Conservation (phyloP, 495 filamentous ascomycete species). For the Neurospora sp. region DNA sequence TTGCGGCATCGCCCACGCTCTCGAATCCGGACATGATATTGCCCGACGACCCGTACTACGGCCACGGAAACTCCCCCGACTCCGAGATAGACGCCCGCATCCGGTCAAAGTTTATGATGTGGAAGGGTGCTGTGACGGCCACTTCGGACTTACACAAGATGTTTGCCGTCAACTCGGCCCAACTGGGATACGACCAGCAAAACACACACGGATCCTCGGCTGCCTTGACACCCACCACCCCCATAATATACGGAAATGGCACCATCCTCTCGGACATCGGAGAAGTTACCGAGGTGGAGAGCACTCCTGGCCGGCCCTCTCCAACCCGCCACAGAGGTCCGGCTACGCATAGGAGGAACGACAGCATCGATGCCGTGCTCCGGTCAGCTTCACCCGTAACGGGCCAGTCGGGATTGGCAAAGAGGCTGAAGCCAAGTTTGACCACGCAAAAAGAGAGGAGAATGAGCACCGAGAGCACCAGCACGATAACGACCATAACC, state of each 20-base stretch:
- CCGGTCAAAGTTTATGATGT: slow-evolving; percentile 32
- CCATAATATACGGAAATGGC: slow-evolving; percentile 50
- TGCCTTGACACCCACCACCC: slow-evolving; percentile 43
- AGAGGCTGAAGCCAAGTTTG: slow-evolving; percentile 29
- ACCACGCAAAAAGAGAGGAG: slow-evolving; percentile 23
- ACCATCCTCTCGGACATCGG: slow-evolving; percentile 65
- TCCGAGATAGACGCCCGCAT: slow-evolving; percentile 23
- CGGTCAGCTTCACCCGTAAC: slow-evolving; percentile 9
- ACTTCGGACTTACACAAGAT: slow-evolving; percentile 23
- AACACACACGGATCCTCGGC: slow-evolving; percentile 36
- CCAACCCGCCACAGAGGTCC: slow-evolving; percentile 10
- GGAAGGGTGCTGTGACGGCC: slow-evolving; percentile 29
- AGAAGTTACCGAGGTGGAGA: slow-evolving; percentile 54
- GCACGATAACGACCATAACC: slow-evolving; percentile 41
- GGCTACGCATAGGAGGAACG: background rate
- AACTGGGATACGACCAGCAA: slow-evolving; percentile 10
- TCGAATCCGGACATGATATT: slow-evolving; percentile 95
- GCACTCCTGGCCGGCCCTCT: slow-evolving; percentile 30
- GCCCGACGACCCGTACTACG: slow-evolving; percentile 47
- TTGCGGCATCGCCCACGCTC: slow-evolving; percentile 65
- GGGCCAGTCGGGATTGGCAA: slow-evolving; percentile 19
- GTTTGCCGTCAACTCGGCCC: slow-evolving; percentile 18
- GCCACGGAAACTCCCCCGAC: slow-evolving; percentile 41
- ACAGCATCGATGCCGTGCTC: background rate
- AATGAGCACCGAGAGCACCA: slow-evolving; percentile 36